phyloP scores from a whole-genome alignment of 805 yeast species.

The Saturnispora hagleri region DNA sequence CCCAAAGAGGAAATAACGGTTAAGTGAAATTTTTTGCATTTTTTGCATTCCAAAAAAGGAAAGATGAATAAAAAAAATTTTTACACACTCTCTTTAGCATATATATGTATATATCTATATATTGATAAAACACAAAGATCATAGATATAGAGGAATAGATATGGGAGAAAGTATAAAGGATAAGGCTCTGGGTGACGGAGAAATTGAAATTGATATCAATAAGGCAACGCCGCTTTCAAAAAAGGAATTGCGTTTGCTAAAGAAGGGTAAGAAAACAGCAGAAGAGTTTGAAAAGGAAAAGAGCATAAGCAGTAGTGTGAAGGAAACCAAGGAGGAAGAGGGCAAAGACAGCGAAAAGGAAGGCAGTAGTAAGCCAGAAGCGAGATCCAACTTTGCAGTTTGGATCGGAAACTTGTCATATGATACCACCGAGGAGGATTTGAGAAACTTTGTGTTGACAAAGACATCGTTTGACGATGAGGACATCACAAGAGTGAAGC shows the following conservation, averaged over 20 bases:
- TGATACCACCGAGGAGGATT: slow-evolving; percentile 70
- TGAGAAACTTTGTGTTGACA: slow-evolving; percentile 51
- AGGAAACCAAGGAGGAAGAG: slow-evolving; percentile 7
- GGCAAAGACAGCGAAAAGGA: slow-evolving; percentile 20
- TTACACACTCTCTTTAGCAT: neutral
- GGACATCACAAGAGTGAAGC: slow-evolving; percentile 65
- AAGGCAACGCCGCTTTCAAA: slow-evolving; percentile 80
- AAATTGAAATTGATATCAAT: slow-evolving; percentile 57
- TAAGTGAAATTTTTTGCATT: too few relatives aligned
- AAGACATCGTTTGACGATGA: slow-evolving; percentile 49
- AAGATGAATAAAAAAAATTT: neutral
- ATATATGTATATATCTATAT: neutral
- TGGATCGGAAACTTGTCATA: slow-evolving; percentile 94
- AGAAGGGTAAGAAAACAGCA: slow-evolving; percentile 61
- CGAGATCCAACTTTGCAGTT: slow-evolving; percentile 56
- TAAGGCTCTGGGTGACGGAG: slow-evolving; percentile 27
- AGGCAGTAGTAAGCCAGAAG: slow-evolving; percentile 19
- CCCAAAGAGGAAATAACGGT: too few relatives aligned
- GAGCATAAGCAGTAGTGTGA: slow-evolving; percentile 15
- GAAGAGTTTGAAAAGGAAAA: slow-evolving; percentile 40
- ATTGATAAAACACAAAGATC: neutral
- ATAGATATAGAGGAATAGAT: neutral
- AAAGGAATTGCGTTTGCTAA: slow-evolving; percentile 78
- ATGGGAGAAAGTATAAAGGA: slow-evolving; percentile 4
- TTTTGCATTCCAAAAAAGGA: neutral